Evolutionary conservation across 495 filamentous ascomycete species (phyloP).

Genomic region (Sporormia fimetaria): DNA sequence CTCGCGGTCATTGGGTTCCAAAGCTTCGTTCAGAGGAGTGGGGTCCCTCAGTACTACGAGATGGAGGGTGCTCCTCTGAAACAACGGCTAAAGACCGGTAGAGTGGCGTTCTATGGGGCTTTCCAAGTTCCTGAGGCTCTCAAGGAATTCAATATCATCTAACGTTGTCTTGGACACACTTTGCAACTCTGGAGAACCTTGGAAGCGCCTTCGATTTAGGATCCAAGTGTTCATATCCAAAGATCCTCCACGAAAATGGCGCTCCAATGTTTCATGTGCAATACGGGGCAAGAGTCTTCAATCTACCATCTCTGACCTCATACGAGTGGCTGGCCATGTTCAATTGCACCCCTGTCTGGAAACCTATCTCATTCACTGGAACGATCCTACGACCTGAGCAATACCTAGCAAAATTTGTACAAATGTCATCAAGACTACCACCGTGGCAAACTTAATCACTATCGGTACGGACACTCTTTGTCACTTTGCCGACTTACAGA

Average conservation of each 20-base stretch:
- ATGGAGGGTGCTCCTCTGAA: not conserved
- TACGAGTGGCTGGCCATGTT: too few species aligned
- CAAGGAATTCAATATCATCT: not conserved
- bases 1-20: not conserved
- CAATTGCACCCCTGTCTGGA: too few species aligned
- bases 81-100: not conserved
- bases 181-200: too few species aligned
- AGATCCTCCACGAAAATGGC: too few species aligned
- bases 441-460: conserved; percentile 6
- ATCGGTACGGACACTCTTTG: not conserved
- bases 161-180: too few species aligned
- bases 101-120: conserved; percentile 2
- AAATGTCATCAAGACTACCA: conserved; percentile 12
- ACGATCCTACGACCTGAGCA: conserved; percentile 7
- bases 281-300: too few species aligned
- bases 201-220: too few species aligned
- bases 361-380: too few species aligned
- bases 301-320: too few species aligned
- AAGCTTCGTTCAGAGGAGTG: not conserved
- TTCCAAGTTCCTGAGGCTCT: not conserved
- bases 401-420: conserved; percentile 9
- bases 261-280: too few species aligned
- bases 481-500: conserved; percentile 7
- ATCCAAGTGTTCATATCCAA: too few species aligned
- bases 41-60: not conserved